phyloP scores from a whole-genome alignment of 768 basidiomycete species.

The Harrya chromipes region DNA sequence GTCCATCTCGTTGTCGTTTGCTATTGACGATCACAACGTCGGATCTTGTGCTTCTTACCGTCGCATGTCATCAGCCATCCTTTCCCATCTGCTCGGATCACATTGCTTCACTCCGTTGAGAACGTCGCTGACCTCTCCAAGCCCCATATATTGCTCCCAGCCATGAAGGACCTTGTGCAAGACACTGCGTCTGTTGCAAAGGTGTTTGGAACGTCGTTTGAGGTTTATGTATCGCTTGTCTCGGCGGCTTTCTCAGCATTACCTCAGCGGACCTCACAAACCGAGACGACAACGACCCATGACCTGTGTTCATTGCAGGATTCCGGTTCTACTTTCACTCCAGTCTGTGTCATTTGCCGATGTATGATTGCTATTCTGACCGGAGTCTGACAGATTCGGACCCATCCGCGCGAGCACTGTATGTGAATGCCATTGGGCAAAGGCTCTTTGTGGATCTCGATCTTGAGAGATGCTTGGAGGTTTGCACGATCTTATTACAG shows the following conservation, averaged over 20 bases:
- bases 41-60: conserved; percentile 70
- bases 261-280: conserved; percentile 45
- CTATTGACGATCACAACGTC: conserved; percentile 30
- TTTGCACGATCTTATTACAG: conserved; percentile 57
- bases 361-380: background rate
- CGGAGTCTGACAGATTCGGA: conserved; percentile 35
- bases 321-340: conserved; percentile 44
- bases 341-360: conserved; percentile 36
- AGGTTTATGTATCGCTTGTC: conserved; percentile 31
- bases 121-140: conserved; percentile 42
- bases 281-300: conserved; percentile 36
- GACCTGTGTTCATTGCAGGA: conserved; percentile 48
- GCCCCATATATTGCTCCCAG: conserved; percentile 55
- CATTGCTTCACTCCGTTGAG: conserved; percentile 48
- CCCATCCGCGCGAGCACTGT: conserved; percentile 36
- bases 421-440: conserved; percentile 46
- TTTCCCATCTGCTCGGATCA: conserved; percentile 44
- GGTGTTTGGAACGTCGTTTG: conserved; percentile 38
- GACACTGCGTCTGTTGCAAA: conserved; percentile 24
- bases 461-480: conserved; percentile 49
- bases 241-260: conserved; percentile 53
- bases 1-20: conserved; percentile 32
- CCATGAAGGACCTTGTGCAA: conserved; percentile 42
- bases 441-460: conserved; percentile 56
- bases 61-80: conserved; percentile 72